Evolutionary conservation across 139 green algal species (phyloP), one percentile per base, ranked within the genome.

Genomic region (Ettlia oleoabundans): DNA sequence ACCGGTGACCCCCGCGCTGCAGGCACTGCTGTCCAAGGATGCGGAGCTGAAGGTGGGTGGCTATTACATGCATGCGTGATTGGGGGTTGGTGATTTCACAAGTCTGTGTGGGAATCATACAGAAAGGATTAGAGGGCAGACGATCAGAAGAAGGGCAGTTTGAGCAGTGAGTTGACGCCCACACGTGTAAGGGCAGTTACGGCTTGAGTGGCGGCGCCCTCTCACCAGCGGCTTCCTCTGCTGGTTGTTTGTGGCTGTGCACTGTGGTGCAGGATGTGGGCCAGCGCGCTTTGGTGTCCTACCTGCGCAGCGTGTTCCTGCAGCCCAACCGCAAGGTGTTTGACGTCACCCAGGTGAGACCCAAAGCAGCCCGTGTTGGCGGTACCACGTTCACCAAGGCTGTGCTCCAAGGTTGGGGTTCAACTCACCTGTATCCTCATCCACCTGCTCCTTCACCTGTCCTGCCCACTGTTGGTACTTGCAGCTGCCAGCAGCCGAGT

Each of bases 281-380:
- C 2, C 95, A 99, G 92, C 85, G 91, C 2, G 91, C 92, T 2
- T 79, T 98, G 3, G 85, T 94, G 10, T 92, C 93, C 2, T 99
- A 99, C 89, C 74, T 98, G 40, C 92, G 93, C 33, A 95, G 86
- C 28, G 90, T 98, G 24, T 96, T 95, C 82, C 88, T 99, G 82
- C 92, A 95, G 81, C 93, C 93, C 55, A 91, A 92, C 82, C 93
- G 93, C 51, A 82, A 78, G 1, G 88, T 98, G 26, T 98, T 98
- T 89, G 88, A 98, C 64, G 92, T 96, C 2, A 76, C 86, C 0
- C 52, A 77, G 73, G 73, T 80, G 73, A 3, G 65, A 65, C 18
- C 10, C 32, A 71, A 4, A 43, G 33, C 33, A n/a, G 35, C 3
- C 32, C 33, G 35, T 47, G 2, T 71, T n/a, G n/a, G n/a, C n/a